These are phyloP conservation scores for Tylopilus balloui DNA, from an alignment of 768 basidiomycete genomes.

Conservation along the genomic window DNA sequence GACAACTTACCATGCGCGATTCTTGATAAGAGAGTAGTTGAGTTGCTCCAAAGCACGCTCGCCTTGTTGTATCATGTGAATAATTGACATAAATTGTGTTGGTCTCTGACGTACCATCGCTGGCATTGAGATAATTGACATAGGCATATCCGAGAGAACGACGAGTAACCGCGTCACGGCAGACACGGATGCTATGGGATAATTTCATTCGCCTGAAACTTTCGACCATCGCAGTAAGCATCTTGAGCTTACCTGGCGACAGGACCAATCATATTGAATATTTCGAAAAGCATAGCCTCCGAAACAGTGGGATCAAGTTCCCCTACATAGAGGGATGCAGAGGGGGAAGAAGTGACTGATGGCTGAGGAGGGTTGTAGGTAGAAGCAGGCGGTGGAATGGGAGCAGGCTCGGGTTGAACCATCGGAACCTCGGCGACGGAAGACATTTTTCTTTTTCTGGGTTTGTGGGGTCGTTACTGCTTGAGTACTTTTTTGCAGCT, in stretches of 20 bases:
- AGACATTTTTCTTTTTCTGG: conserved; percentile 55
- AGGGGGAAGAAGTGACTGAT: conserved; percentile 63
- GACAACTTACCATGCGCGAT: conserved; percentile 80
- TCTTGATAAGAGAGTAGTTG: conserved; percentile 99
- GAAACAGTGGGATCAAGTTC: conserved; percentile 98
- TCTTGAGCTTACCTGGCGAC: conserved; percentile 75
- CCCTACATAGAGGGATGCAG: conserved; percentile 96
- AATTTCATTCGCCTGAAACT: not conserved
- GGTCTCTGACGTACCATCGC: conserved; percentile 63
- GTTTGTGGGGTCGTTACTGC: conserved; percentile 84
- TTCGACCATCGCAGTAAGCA: not conserved
- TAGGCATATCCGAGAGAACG: conserved; percentile 99
- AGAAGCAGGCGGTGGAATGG: conserved; percentile 44
- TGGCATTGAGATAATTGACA: conserved; percentile 96
- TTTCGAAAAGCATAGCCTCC: conserved; percentile 99
- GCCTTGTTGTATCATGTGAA: conserved; percentile 42
- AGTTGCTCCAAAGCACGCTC: conserved; percentile 98
- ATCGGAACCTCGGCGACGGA: conserved; percentile 53
- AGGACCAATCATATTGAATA: conserved; percentile 99
- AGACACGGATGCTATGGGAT: conserved; percentile 84
- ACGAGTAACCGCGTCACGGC: conserved; percentile 99
- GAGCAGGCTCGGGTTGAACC: conserved; percentile 45
- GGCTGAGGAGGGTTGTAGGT: conserved; percentile 51
- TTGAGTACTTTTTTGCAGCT: conserved; percentile 75
- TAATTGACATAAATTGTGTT: not conserved